A percentile compares a stretch with the other conserved stretches of the same genome.
Conservation (phyloP, 2,329 filamentous ascomycete genomes). For the Dactylellina haptotyla region DNA sequence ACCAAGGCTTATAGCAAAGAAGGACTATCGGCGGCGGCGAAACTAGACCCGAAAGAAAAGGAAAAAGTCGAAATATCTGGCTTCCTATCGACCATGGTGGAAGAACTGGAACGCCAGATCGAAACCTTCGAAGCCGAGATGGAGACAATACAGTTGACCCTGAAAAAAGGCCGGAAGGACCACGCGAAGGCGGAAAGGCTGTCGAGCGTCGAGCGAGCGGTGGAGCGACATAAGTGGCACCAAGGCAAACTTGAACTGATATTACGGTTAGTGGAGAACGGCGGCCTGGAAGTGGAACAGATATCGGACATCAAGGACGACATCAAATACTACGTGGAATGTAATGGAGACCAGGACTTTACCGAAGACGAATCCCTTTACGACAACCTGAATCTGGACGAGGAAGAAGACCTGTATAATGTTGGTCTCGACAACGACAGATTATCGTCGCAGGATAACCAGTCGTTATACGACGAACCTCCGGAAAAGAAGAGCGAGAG, state of each 20-base stretch:
- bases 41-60: conserved; percentile 96
- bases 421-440: conserved; percentile 82
- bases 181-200: conserved; percentile 84
- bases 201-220: conserved; percentile 81
- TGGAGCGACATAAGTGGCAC: conserved; percentile 97
- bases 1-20: conserved; percentile 99
- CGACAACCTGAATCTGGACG: conserved; percentile 89
- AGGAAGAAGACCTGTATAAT: conserved; percentile 89
- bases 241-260: conserved; percentile 91
- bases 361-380: conserved; percentile 95
- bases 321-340: conserved; percentile 94
- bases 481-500: conserved; percentile 66
- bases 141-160: conserved; percentile 82
- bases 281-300: conserved; percentile 84
- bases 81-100: conserved; percentile 86
- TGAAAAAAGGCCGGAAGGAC: conserved; percentile 96
- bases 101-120: conserved; percentile 92
- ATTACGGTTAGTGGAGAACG: conserved; percentile 89
- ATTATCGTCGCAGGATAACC: conserved; percentile 92
- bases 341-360: conserved; percentile 87
- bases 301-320: conserved; percentile 89
- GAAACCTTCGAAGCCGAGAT: conserved; percentile 90
- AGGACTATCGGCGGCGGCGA: conserved; percentile 87
- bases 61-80: conserved; percentile 89
- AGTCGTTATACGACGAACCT: conserved; percentile 87